phyloP scores from a whole-genome alignment of 1,139 yeast genomes.

The Chernovozyma aurita region DNA sequence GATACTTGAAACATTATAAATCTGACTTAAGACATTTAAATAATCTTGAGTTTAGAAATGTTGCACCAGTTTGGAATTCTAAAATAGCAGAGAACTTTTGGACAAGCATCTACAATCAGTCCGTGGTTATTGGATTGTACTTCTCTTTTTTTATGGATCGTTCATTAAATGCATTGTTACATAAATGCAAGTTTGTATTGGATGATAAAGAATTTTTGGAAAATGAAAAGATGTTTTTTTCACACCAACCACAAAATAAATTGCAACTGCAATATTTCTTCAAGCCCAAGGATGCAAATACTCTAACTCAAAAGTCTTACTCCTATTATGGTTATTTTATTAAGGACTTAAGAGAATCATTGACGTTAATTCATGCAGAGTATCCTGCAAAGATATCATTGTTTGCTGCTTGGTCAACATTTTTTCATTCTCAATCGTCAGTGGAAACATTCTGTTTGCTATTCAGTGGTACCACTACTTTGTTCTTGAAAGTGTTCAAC shows the following conservation, averaged over 20 bases:
- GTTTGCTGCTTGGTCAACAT: slow-evolving; percentile 35
- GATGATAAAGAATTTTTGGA: slow-evolving; percentile 15
- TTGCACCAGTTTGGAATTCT: slow-evolving; percentile 26
- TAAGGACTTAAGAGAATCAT: slow-evolving; percentile 28
- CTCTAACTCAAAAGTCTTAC: slow-evolving; percentile 31
- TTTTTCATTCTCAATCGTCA: slow-evolving; percentile 31
- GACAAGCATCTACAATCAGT: slow-evolving; percentile 26
- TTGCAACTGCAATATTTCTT: slow-evolving; percentile 10
- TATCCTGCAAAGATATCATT: slow-evolving; percentile 36
- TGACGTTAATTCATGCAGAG: slow-evolving; percentile 29
- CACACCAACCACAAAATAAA: not conserved
- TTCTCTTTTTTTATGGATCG: slow-evolving; percentile 37
- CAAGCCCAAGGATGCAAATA: slow-evolving; percentile 25
- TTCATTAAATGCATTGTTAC: slow-evolving; percentile 30
- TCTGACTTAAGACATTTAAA: slow-evolving; percentile 13
- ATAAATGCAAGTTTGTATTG: slow-evolving; percentile 20
- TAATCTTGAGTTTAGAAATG: slow-evolving; percentile 15
- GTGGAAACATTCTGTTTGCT: slow-evolving; percentile 29
- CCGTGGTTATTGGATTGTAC: slow-evolving; percentile 23
- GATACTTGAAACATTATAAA: slow-evolving; percentile 11
- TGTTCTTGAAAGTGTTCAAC: slow-evolving; percentile 24
- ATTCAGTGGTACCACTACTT: slow-evolving; percentile 32
- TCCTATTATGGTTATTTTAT: slow-evolving; percentile 32
- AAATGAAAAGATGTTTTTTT: slow-evolving; percentile 8
- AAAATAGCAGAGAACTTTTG: slow-evolving; percentile 21